Evolutionary conservation across 169 alveolate genomes (phyloP).

Genomic region (Sarcocystis neurona): DNA sequence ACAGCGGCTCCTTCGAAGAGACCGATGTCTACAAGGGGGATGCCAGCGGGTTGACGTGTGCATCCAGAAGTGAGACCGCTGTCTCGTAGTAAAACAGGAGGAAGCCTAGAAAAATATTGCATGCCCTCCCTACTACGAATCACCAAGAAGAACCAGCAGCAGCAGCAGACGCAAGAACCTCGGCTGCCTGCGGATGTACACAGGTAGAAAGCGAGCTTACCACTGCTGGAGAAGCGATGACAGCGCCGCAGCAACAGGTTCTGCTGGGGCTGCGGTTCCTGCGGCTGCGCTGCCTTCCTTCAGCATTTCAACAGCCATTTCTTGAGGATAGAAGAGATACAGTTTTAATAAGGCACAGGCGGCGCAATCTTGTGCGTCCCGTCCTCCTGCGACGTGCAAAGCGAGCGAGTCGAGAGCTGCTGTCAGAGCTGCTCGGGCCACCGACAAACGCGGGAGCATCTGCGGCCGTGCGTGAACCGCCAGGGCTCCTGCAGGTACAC

Average conservation of each 20-base stretch:
- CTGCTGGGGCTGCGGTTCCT: neutral
- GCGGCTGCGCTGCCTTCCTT: neutral
- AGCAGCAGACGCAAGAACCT: neutral
- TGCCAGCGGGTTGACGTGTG: neutral
- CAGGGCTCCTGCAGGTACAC: conserved; percentile 44
- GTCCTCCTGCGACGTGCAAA: conserved; percentile 40
- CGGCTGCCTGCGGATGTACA: neutral
- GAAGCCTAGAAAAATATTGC: neutral
- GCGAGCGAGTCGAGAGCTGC: conserved; percentile 37
- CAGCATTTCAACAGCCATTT: neutral
- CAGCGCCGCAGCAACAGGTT: neutral
- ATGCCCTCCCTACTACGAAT: neutral
- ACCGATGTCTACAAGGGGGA: neutral
- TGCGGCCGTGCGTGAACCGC: conserved; percentile 31
- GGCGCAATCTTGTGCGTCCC: conserved; percentile 61
- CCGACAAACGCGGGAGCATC: conserved; percentile 34
- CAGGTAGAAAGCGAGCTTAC: conserved; percentile 12
- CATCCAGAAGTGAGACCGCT: neutral
- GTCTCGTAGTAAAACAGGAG: neutral
- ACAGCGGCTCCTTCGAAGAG: neutral
- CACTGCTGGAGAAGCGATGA: conserved; percentile 45
- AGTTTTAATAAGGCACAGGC: conserved; percentile 60
- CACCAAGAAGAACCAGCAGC: too few species aligned
- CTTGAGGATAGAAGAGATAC: conserved; percentile 13
- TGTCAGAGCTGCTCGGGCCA: conserved; percentile 39